A percentile compares a stretch with the other conserved stretches of the same genome.
phyloP scores from a whole-genome alignment of 2,329 filamentous ascomycete species.

The Scytalidium sp. region DNA sequence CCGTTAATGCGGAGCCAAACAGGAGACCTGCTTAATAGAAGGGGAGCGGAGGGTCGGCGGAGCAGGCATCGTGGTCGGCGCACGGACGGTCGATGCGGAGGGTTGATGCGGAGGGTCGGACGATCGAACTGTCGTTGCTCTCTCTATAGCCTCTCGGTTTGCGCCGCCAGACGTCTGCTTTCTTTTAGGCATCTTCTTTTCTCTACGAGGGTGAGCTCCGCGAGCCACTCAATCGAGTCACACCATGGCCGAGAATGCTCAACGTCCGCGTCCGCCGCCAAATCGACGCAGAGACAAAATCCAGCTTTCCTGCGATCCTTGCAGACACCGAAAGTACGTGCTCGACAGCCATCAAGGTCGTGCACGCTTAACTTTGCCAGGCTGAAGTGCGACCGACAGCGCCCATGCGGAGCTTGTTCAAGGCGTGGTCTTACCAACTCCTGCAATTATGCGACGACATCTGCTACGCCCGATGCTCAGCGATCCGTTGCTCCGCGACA shows the following conservation, averaged over 20 bases:
- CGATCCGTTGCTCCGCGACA: conserved; percentile 20
- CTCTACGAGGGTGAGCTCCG: conserved; percentile 14
- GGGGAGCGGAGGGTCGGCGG: conserved; percentile 12
- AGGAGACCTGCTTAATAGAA: conserved; percentile 8
- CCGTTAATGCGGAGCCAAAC: conserved; percentile 10
- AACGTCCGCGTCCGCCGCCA: conserved; percentile 19
- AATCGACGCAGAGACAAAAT: conserved; percentile 26
- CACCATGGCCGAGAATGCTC: conserved; percentile 22
- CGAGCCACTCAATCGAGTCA: conserved; percentile 11
- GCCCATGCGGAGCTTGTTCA: conserved; percentile 25
- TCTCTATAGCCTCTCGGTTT: conserved; percentile 13
- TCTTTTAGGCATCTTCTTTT: too few relatives aligned
- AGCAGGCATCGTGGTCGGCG: conserved; percentile 6
- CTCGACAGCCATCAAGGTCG: conserved; percentile 12
- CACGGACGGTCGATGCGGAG: conserved; percentile 3
- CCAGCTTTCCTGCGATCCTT: conserved; percentile 26
- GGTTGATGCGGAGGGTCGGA: conserved; percentile 16
- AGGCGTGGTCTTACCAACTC: conserved; percentile 19
- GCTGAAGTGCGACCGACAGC: conserved; percentile 26
- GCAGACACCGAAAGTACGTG: conserved; percentile 27
- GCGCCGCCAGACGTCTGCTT: conserved; percentile 14
- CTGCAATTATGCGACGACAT: conserved; percentile 23
- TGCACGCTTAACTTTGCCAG: conserved; percentile 19
- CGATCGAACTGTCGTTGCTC: conserved; percentile 11
- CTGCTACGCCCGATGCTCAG: conserved; percentile 20